phyloP scores from a whole-genome alignment of 2,329 filamentous ascomycete species.

The Pestalotiopsis fici region DNA sequence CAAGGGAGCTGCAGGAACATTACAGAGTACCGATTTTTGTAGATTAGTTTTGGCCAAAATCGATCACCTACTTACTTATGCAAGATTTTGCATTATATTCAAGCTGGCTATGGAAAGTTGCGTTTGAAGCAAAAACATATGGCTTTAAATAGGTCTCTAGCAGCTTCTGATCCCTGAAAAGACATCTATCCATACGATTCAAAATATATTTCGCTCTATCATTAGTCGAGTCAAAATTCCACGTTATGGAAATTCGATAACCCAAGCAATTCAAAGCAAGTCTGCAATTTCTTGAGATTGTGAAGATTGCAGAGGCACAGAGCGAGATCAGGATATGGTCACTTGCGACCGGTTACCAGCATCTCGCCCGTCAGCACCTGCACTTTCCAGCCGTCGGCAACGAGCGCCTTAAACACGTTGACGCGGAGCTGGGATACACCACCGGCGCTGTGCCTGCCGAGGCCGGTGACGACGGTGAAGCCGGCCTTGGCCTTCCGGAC shows the following conservation, averaged over 20 bases:
- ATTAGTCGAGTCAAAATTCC: neutral
- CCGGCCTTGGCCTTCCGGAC: slow-evolving; percentile 50
- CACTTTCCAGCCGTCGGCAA: slow-evolving; percentile 81
- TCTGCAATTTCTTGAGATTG: neutral
- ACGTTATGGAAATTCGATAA: neutral
- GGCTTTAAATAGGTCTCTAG: no score
- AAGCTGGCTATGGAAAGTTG: no score
- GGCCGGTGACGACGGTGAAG: slow-evolving; percentile 78
- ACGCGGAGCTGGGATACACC: slow-evolving; percentile 77
- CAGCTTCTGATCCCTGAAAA: no score
- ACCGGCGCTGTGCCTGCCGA: slow-evolving; percentile 76
- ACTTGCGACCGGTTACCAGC: slow-evolving; percentile 63
- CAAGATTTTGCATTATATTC: no score
- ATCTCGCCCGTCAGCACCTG: slow-evolving; percentile 72
- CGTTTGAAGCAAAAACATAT: no score
- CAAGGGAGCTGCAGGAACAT: neutral
- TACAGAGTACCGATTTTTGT: neutral
- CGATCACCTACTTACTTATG: neutral
- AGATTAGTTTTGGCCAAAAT: neutral
- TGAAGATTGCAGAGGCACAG: neutral
- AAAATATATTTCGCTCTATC: neutral
- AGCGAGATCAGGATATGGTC: slow-evolving; percentile 13
- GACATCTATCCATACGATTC: neutral
- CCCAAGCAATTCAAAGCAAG: neutral
- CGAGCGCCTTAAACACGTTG: slow-evolving; percentile 75